Conservation (phyloP, 768 basidiomycete species). For the Piloderma croceum region DNA sequence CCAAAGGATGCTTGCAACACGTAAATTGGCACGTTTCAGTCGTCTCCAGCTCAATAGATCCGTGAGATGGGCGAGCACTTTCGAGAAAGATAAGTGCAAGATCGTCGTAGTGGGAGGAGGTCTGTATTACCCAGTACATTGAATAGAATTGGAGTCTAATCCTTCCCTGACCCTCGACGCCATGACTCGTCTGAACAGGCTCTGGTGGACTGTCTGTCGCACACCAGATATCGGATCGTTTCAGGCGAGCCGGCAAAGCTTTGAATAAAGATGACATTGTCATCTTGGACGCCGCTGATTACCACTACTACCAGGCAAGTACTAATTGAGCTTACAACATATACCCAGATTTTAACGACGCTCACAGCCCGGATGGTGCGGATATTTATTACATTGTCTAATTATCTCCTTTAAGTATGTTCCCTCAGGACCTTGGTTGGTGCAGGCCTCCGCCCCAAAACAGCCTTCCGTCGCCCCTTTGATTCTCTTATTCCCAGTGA, state of each 20-base stretch:
- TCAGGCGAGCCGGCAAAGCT: conserved; percentile 61
- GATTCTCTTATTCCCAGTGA: conserved; percentile 66
- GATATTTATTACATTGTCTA: too few relatives aligned
- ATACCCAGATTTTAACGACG: background rate
- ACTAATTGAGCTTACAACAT: conserved; percentile 8
- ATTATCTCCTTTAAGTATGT: too few relatives aligned
- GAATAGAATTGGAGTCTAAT: conserved; percentile 1
- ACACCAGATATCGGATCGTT: conserved; percentile 81
- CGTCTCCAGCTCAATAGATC: too few relatives aligned
- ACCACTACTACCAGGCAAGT: conserved; percentile 79
- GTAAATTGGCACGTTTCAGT: conserved; percentile 5
- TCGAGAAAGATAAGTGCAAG: conserved; percentile 61
- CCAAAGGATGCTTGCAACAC: conserved; percentile 14
- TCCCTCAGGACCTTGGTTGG: conserved; percentile 89
- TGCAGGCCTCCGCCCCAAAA: conserved; percentile 73
- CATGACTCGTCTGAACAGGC: conserved; percentile 40
- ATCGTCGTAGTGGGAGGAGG: conserved; percentile 87
- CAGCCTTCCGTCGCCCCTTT: conserved; percentile 61
- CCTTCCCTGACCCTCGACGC: too few relatives aligned
- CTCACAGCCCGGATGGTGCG: conserved; percentile 85
- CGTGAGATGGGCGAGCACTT: too few relatives aligned
- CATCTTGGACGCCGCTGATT: conserved; percentile 75
- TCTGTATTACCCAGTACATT: conserved; percentile 27
- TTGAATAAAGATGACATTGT: conserved; percentile 75
- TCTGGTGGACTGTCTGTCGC: conserved; percentile 79